Percentiles rank a stretch among this genome's conserved stretches.
These are phyloP conservation scores for Grosmannia clavigera DNA, from an alignment of 2,329 filamentous ascomycete species.

Conservation along the genomic window DNA sequence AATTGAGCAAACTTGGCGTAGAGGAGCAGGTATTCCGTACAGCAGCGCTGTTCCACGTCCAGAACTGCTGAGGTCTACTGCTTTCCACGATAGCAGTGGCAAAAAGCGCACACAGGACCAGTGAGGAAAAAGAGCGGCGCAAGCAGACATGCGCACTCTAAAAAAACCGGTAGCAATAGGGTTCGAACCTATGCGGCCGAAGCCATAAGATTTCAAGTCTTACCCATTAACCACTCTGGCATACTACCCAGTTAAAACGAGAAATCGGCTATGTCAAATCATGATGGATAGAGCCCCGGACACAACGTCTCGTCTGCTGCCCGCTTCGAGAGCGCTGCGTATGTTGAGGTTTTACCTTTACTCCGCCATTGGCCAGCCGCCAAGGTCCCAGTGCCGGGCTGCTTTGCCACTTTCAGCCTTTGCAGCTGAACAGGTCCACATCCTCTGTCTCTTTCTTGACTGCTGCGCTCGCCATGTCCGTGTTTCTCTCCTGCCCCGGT, in stretches of 20 bases:
- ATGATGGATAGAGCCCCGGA: background rate
- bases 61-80: no score
- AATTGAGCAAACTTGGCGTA: no score
- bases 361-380: no score
- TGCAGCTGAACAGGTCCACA: no score
- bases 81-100: no score
- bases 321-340: no score
- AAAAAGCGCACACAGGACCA: background rate
- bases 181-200: background rate
- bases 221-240: background rate
- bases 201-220: background rate
- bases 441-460: background rate
- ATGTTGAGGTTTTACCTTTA: no score
- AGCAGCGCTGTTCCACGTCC: no score
- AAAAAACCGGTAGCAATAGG: background rate
- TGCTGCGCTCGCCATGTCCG: background rate
- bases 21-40: no score
- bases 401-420: no score
- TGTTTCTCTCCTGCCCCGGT: background rate
- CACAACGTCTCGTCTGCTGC: background rate
- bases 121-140: background rate
- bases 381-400: no score
- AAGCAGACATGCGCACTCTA: background rate
- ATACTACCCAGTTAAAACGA: background rate
- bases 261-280: background rate